Conservation (phyloP, 2,329 filamentous ascomycete genomes). For the Alternaria atra region DNA sequence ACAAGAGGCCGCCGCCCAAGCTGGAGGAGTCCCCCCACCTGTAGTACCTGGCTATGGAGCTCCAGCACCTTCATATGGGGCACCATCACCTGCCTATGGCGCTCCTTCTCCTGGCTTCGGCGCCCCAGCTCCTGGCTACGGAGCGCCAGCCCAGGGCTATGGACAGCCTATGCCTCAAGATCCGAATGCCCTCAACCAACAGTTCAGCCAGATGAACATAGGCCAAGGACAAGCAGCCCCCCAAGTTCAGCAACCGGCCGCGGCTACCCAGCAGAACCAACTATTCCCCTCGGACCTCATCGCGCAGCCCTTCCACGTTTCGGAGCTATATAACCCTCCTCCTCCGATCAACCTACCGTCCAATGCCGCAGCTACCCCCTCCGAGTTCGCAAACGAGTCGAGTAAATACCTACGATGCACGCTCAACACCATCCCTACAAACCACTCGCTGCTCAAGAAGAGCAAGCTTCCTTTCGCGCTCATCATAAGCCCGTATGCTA, state of each 20-base stretch:
- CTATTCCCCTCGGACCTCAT: slow-evolving; percentile 91
- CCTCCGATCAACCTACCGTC: slow-evolving; percentile 90
- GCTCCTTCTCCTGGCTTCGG: slow-evolving; percentile 51
- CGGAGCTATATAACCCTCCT: slow-evolving; percentile 89
- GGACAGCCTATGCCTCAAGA: slow-evolving; percentile 62
- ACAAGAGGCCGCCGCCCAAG: slow-evolving; percentile 58
- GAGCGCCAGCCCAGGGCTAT: slow-evolving; percentile 45
- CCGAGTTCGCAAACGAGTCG: slow-evolving; percentile 88
- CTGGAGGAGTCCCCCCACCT: slow-evolving; percentile 57
- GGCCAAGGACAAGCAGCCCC: slow-evolving; percentile 52
- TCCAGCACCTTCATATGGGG: slow-evolving; percentile 52
- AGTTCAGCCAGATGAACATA: slow-evolving; percentile 82
- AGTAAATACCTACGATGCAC: slow-evolving; percentile 96
- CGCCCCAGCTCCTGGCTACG: slow-evolving; percentile 44
- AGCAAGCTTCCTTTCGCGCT: slow-evolving; percentile 92
- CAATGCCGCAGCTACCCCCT: slow-evolving; percentile 93
- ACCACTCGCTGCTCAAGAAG: slow-evolving; percentile 92
- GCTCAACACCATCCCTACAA: slow-evolving; percentile 91
- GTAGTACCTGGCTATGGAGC: slow-evolving; percentile 32
- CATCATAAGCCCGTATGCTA: slow-evolving; percentile 93
- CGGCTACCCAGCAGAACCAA: slow-evolving; percentile 69
- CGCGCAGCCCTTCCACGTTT: slow-evolving; percentile 91
- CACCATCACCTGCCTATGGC: slow-evolving; percentile 46
- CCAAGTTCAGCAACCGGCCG: slow-evolving; percentile 42
- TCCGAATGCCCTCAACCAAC: slow-evolving; percentile 73